These are phyloP conservation scores for Coemansia interrupta DNA, from an alignment of 192 early-diverging fungal genomes.

Conservation along the genomic window DNA sequence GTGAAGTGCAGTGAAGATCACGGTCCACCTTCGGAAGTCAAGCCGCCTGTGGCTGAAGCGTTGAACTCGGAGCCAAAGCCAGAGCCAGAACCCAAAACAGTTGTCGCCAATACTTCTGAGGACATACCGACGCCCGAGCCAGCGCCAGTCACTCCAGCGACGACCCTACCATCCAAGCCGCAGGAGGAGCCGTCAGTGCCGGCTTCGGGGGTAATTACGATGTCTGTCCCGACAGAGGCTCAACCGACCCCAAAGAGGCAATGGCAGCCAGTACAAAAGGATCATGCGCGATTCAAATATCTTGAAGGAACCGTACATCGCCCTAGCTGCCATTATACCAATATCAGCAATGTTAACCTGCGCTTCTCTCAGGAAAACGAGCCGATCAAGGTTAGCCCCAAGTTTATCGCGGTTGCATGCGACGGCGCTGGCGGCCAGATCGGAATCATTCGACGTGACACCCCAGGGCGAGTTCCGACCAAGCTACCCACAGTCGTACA, in stretches of 20 bases:
- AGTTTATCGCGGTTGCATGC: constrained; percentile 69
- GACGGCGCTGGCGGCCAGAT: constrained; percentile 78
- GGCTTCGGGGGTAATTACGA: too few species aligned
- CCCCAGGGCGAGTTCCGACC: constrained; percentile 60
- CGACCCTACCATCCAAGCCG: neutral
- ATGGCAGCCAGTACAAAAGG: constrained; percentile 1
- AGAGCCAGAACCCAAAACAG: too few species aligned
- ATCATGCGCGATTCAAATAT: constrained; percentile 57
- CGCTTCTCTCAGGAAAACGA: constrained; percentile 39
- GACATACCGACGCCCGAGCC: constrained; percentile 3
- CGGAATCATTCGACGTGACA: constrained; percentile 60
- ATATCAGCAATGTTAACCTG: constrained; percentile 46
- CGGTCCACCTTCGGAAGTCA: too few species aligned
- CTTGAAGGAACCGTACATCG: constrained; percentile 58
- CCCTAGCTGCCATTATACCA: constrained; percentile 63
- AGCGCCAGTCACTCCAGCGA: neutral
- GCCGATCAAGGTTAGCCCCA: constrained; percentile 50
- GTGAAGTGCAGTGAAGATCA: too few species aligned
- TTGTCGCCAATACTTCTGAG: too few species aligned
- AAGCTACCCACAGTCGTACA: constrained; percentile 32
- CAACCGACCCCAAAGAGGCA: neutral
- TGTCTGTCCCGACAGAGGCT: neutral
- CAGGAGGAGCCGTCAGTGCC: too few species aligned
- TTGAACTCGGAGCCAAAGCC: too few species aligned
- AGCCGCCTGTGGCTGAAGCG: too few species aligned